These are phyloP conservation scores for Wallacemonas collosoma DNA, from an alignment of 208 protist species.

Conservation along the genomic window DNA sequence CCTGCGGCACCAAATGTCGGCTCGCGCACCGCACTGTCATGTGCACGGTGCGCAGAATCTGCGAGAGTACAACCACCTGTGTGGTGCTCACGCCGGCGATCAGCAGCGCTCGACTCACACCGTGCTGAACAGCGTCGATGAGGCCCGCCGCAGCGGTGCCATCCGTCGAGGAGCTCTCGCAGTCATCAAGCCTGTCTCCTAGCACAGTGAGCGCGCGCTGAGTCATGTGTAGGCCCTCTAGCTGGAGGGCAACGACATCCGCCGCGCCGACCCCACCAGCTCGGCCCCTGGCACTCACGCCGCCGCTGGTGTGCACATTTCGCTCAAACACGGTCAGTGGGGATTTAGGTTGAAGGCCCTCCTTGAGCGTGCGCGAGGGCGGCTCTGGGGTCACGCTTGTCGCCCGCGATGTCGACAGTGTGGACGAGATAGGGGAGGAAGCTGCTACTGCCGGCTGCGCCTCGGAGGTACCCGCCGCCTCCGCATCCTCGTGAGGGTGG, in stretches of 20 bases:
- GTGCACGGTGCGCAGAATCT: conserved; percentile 82
- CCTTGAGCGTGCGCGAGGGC: too few species aligned
- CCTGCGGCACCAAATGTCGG: conserved; percentile 71
- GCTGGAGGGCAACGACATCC: conserved; percentile 46
- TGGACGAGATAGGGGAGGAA: background rate
- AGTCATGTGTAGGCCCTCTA: conserved; percentile 74
- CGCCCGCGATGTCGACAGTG: background rate
- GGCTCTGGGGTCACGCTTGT: too few species aligned
- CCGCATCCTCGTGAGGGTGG: too few species aligned
- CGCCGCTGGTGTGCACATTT: background rate
- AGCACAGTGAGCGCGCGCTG: conserved; percentile 49
- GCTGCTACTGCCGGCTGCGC: too few species aligned
- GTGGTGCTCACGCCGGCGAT: conserved; percentile 59
- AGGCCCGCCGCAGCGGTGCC: conserved; percentile 26
- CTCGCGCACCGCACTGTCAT: conserved; percentile 54
- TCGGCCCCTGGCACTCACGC: too few species aligned
- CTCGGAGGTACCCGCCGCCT: too few species aligned
- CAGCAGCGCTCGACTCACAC: conserved; percentile 77
- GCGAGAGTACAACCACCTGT: conserved; percentile 80
- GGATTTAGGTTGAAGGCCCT: background rate
- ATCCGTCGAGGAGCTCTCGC: conserved; percentile 15
- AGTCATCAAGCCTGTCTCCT: conserved; percentile 37
- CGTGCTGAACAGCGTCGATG: conserved; percentile 60
- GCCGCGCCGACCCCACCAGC: conserved; percentile 9
- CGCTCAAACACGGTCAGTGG: background rate